Evolutionary conservation across 306 rosid genomes (phyloP), one percentile per base, ranked within the genome.

Genomic region (Cotoneaster glaucophyllus): DNA sequence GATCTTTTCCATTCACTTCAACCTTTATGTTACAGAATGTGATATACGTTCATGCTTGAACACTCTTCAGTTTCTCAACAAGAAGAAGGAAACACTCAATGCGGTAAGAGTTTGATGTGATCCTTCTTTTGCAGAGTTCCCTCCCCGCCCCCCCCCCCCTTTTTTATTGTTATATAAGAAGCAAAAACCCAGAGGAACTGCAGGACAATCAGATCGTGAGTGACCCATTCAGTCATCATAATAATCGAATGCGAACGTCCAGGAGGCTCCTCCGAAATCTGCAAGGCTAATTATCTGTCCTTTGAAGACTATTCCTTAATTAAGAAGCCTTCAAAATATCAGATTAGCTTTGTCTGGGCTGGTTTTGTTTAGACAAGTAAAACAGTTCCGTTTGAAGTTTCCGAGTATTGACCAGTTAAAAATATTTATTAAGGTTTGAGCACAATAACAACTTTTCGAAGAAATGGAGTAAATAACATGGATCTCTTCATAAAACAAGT

Each of bases 41-140:
- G 98, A 94, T 85, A 94, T 94, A 72, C 96, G 98, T 75, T 94
- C 97, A 70, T 92, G 98, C 88, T 89, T 94, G 90, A 94, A 94
- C 81, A 92, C 97, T 32, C 93, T 94, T 76, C 98, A 94, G 74
- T 94, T 94, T 86, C 90, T 94, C 78, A 79, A 87, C 81, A 94
- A 85, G 90, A 94, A 88, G 89, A 88, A 89, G 56, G 93, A 94
- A 87, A 69, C 86, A 74, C 96, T 94, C 78, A 87, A 88, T 81
- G 82, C 53, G 82, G 98, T 94, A 88, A 87, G 90, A 79, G 26
- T 82, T 78, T 52, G 58, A 69, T 71, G 19, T 50, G 39, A 67
- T 52, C 44, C 44, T 41, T 41, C 12, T 41, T 41, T 41, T 41
- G 44, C 44, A 41, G 44, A 41, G 44, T 63, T 24, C 19, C n/a